Conservation (phyloP, 805 yeast genomes). For the Ogataea kodamae region DNA sequence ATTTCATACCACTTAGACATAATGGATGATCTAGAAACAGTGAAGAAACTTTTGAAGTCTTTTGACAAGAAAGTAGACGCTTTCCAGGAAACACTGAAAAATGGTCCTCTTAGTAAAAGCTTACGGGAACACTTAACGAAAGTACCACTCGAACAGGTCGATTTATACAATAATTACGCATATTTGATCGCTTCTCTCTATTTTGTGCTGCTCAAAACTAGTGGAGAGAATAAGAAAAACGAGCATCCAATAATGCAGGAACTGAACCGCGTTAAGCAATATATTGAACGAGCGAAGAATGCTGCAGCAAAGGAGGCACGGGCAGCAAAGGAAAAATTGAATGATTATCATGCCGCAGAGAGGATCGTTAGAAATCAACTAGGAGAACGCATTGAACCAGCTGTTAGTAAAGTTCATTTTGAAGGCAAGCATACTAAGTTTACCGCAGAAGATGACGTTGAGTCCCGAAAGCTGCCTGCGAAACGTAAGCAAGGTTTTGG, state of each 20-base stretch:
- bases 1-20: constrained; percentile 1
- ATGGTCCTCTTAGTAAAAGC: constrained; percentile 34
- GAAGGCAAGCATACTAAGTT: constrained; percentile 54
- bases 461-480: constrained; percentile 2
- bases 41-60: constrained; percentile 38
- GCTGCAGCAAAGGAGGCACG: constrained; percentile 31
- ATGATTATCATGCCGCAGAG: constrained; percentile 40
- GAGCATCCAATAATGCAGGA: constrained; percentile 66
- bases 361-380: constrained; percentile 33
- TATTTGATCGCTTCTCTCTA: constrained; percentile 55
- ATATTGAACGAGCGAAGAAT: constrained; percentile 55
- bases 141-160: constrained; percentile 29
- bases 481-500: constrained; percentile 3
- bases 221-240: constrained; percentile 50
- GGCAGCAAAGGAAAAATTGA: constrained; percentile 16
- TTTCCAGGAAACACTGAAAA: constrained; percentile 35
- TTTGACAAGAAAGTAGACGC: constrained; percentile 37
- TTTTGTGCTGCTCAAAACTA: constrained; percentile 55
- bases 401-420: constrained; percentile 51
- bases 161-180: constrained; percentile 37
- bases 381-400: constrained; percentile 35
- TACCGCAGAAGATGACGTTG: constrained; percentile 11
- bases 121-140: constrained; percentile 36
- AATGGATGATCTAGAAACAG: constrained; percentile 48
- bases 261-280: constrained; percentile 60